phyloP scores from a whole-genome alignment of 129 eudicot genomes.

The Artemisia argyi region DNA sequence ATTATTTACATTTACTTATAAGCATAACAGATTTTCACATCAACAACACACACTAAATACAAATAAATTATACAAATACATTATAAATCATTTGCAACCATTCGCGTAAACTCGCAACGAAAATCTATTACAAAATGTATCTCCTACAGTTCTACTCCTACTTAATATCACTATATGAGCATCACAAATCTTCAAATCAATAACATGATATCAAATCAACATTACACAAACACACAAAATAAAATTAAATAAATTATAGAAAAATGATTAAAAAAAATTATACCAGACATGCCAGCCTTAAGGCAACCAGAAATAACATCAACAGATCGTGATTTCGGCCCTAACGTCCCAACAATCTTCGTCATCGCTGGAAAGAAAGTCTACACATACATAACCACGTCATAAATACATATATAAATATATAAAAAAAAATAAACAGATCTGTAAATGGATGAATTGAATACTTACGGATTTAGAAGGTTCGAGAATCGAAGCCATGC shows the following conservation, averaged over 20 bases:
- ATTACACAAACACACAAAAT: not conserved
- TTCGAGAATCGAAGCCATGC: slow-evolving; percentile 91
- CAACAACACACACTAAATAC: no score
- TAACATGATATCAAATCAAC: not conserved
- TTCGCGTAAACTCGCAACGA: no score
- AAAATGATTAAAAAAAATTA: not conserved
- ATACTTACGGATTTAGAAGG: slow-evolving; percentile 77
- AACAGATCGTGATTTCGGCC: slow-evolving; percentile 84
- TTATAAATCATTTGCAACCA: no score
- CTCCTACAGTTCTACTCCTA: no score
- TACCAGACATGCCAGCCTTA: slow-evolving; percentile 85
- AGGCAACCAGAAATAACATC: slow-evolving; percentile 73
- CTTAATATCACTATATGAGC: slow-evolving; percentile 17
- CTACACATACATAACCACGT: slow-evolving; percentile 38
- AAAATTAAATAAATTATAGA: not conserved
- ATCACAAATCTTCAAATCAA: slow-evolving; percentile 11
- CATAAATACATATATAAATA: not conserved
- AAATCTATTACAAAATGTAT: no score
- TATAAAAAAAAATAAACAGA: slow-evolving; percentile 4
- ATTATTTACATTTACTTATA: no score
- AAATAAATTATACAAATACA: no score
- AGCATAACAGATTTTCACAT: no score
- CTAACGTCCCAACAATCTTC: slow-evolving; percentile 89
- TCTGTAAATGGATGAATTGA: slow-evolving; percentile 1
- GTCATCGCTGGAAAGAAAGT: slow-evolving; percentile 89